Evolutionary conservation across 371 early-diverging fungal species (phyloP).

Genomic region (Batkoa obscura): DNA sequence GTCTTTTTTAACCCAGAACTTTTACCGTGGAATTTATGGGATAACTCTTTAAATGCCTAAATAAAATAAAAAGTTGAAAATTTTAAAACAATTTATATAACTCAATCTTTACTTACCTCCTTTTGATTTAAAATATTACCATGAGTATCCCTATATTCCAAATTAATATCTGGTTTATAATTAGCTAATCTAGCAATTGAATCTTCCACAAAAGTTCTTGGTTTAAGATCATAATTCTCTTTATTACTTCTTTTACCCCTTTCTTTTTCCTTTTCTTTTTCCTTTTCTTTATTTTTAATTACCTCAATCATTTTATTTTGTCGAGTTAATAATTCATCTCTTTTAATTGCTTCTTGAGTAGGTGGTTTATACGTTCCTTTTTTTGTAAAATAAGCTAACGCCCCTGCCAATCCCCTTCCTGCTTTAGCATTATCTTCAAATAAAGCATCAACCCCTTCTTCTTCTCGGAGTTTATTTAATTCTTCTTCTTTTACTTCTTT

Average conservation of each 20-base stretch:
- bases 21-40: constrained; percentile 92
- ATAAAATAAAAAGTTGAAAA: not conserved
- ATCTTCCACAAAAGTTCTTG: constrained; percentile 46
- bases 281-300: no score
- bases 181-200: constrained; percentile 65
- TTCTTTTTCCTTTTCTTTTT: no score
- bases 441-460: constrained; percentile 50
- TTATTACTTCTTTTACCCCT: no score
- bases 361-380: constrained; percentile 35
- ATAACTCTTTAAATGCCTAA: constrained; percentile 71
- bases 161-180: constrained; percentile 72
- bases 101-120: constrained; percentile 34
- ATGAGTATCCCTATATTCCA: constrained; percentile 78
- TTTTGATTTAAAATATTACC: constrained; percentile 65
- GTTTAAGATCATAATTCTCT: constrained; percentile 20
- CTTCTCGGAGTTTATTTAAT: no score
- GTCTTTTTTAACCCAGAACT: constrained; percentile 82
- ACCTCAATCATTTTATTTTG: constrained; percentile 47
- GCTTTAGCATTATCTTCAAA: constrained; percentile 65
- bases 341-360: constrained; percentile 32
- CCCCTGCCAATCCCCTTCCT: constrained; percentile 63
- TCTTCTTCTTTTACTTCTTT: not conserved
- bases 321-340: constrained; percentile 39
- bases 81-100: not conserved
- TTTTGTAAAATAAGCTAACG: constrained; percentile 32